A percentile compares a stretch with the other conserved stretches of the same genome.
Conservation (phyloP, 2,329 filamentous ascomycete species). For the Paecilomyces dactylethromorphus region DNA sequence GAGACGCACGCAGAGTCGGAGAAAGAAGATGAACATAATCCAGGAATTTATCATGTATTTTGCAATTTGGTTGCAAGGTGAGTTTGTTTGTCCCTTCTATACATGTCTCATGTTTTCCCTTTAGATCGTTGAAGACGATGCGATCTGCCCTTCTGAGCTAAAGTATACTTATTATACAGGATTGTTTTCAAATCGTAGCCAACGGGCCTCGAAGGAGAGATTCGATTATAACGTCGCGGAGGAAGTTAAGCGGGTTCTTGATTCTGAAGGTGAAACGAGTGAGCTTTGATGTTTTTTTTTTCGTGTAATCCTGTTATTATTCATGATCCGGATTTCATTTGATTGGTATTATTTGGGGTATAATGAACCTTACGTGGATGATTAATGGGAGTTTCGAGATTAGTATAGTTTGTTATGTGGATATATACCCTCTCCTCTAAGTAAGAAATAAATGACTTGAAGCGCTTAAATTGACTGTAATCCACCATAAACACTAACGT, state of each 20-base stretch:
- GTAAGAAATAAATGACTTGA: no score
- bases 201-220: conserved; percentile 8
- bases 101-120: conserved; percentile 6
- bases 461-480: not conserved
- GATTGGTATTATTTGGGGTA: no score
- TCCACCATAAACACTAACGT: not conserved
- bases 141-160: no score
- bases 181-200: conserved; percentile 15
- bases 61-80: conserved; percentile 29
- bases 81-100: conserved; percentile 5
- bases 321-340: no score
- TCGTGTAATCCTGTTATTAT: not conserved
- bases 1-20: conserved; percentile 25
- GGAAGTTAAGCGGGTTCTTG: conserved; percentile 12
- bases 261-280: not conserved
- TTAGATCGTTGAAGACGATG: no score
- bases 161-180: not conserved
- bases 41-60: conserved; percentile 34
- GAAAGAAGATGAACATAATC: conserved; percentile 25
- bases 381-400: no score
- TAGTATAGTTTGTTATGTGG: no score
- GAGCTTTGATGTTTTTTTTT: not conserved
- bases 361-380: no score
- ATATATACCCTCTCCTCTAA: no score
- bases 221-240: conserved; percentile 18